These are phyloP conservation scores for Claviceps cyperi DNA, from an alignment of 2,329 filamentous ascomycete species.

Conservation along the genomic window DNA sequence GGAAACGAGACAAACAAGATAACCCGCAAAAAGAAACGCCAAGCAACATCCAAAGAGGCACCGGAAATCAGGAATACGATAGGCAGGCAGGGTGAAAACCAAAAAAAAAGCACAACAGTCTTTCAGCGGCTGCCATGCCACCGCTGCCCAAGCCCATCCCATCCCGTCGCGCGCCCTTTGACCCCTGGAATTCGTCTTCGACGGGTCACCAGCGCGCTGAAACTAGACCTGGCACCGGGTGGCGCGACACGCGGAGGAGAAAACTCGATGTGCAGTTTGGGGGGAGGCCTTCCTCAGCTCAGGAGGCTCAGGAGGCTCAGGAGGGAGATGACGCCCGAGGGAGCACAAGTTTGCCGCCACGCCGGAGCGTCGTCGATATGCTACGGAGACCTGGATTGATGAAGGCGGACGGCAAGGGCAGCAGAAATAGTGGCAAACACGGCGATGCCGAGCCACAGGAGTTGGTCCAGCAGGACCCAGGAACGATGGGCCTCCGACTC, in stretches of 20 bases:
- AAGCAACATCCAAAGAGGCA: too few relatives aligned
- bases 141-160: not conserved
- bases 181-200: conserved; percentile 59
- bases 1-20: too few relatives aligned
- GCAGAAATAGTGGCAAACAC: too few relatives aligned
- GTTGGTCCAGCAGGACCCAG: too few relatives aligned
- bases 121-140: not conserved
- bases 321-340: too few relatives aligned
- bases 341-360: conserved; percentile 5
- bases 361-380: conserved; percentile 37
- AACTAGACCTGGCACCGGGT: conserved; percentile 46
- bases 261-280: conserved; percentile 60
- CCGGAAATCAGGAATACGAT: not conserved
- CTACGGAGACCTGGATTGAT: conserved; percentile 26
- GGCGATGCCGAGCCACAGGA: too few relatives aligned
- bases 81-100: not conserved
- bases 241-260: conserved; percentile 53
- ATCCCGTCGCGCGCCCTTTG: conserved; percentile 23
- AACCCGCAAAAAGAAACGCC: too few relatives aligned
- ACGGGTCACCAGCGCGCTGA: conserved; percentile 71
- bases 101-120: not conserved
- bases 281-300: conserved; percentile 27
- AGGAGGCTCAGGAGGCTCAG: not conserved
- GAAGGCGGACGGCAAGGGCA: conserved; percentile 1
- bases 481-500: too few relatives aligned